These are phyloP conservation scores for Xylaria arbuscula DNA, from an alignment of 2,329 filamentous ascomycete species.

Conservation along the genomic window DNA sequence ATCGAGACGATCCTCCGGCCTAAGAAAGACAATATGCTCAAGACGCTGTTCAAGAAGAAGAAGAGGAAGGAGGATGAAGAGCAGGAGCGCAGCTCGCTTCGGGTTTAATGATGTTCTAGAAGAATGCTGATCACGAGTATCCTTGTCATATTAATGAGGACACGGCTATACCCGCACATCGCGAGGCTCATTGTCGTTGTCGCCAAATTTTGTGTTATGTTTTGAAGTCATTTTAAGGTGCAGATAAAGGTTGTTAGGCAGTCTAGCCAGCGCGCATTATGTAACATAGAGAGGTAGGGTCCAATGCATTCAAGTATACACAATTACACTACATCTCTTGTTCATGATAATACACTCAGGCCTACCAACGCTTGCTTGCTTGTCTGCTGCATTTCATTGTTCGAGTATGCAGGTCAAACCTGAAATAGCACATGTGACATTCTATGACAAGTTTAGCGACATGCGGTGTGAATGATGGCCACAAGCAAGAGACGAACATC, in stretches of 20 bases:
- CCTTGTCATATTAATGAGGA: too few species aligned
- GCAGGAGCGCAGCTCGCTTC: conserved; percentile 34
- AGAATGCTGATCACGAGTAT: too few species aligned
- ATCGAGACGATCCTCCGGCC: conserved; percentile 58
- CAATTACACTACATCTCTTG: neutral
- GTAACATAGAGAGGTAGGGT: conserved; percentile 12
- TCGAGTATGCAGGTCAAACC: neutral
- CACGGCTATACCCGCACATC: neutral
- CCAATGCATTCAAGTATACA: conserved; percentile 5
- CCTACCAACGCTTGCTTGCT: neutral
- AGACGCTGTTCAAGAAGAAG: conserved; percentile 68
- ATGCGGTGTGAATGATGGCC: neutral
- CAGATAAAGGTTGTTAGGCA: conserved; percentile 8
- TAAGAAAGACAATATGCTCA: conserved; percentile 66
- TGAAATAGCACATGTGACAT: neutral
- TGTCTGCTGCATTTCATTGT: neutral
- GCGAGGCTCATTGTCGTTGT: neutral
- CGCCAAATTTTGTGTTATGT: neutral
- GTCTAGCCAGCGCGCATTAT: conserved; percentile 5
- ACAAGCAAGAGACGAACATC: neutral
- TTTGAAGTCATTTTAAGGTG: neutral
- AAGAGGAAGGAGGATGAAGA: conserved; percentile 53
- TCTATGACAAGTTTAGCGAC: conserved; percentile 11
- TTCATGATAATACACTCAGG: neutral
- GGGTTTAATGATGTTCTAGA: conserved; percentile 14